A percentile compares a stretch with the other conserved stretches of the same genome.
These are phyloP conservation scores for Metarhizium brunneum DNA, from an alignment of 2,329 filamentous ascomycete species.

Conservation along the genomic window DNA sequence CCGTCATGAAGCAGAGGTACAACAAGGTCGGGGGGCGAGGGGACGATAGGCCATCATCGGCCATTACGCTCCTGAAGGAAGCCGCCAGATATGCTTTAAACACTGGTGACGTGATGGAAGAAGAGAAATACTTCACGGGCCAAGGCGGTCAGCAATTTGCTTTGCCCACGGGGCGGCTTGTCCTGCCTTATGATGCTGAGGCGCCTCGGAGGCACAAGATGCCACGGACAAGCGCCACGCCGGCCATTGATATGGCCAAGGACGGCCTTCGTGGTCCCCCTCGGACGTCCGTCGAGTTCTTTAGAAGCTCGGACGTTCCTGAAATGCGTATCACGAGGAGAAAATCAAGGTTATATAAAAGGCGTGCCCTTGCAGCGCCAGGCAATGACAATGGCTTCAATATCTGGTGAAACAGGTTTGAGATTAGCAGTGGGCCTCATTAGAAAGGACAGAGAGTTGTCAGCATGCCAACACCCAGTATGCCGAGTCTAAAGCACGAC, in stretches of 20 bases:
- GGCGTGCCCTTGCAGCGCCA: too few relatives aligned
- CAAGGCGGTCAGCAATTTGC: conserved; percentile 9
- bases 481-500: too few relatives aligned
- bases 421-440: too few relatives aligned
- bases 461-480: too few relatives aligned
- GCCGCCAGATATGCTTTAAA: neutral
- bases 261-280: too few relatives aligned
- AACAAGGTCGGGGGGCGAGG: neutral
- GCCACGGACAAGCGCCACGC: neutral
- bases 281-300: too few relatives aligned
- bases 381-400: too few relatives aligned
- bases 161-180: conserved; percentile 9
- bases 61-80: neutral
- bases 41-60: neutral
- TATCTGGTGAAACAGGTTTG: too few relatives aligned
- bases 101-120: neutral
- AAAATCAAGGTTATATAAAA: too few relatives aligned
- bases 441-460: too few relatives aligned
- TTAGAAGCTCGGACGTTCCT: too few relatives aligned
- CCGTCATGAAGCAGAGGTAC: conserved; percentile 5
- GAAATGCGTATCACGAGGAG: too few relatives aligned
- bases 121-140: conserved; percentile 6
- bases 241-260: neutral
- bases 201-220: neutral
- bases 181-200: conserved; percentile 2